A percentile compares a stretch with the other conserved stretches of the same genome.
Evolutionary conservation across 495 filamentous ascomycete species (phyloP).

Genomic region (Entonaema liquescens): DNA sequence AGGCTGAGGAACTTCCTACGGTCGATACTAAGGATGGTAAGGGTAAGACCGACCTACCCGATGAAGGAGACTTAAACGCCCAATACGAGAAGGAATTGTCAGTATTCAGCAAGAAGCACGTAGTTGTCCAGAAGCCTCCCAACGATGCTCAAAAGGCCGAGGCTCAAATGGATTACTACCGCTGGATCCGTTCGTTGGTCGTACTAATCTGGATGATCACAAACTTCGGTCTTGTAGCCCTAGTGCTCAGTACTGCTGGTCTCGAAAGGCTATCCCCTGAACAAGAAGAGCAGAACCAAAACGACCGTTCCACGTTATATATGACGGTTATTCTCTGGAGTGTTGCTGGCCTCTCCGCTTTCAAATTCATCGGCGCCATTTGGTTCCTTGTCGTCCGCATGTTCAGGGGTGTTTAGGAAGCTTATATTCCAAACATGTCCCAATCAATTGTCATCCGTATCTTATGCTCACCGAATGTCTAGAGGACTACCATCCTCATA

Average conservation of each 20-base stretch:
- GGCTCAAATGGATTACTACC: conserved; percentile 98
- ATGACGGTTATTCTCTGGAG: conserved; percentile 91
- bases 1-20: conserved; percentile 79
- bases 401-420: conserved; percentile 71
- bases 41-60: conserved; percentile 92
- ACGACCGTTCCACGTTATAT: conserved; percentile 74
- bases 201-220: conserved; percentile 97
- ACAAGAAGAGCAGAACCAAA: conserved; percentile 55
- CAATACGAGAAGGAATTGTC: conserved; percentile 89
- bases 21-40: conserved; percentile 91
- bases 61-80: conserved; percentile 81
- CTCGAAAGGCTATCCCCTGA: conserved; percentile 68
- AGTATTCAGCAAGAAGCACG: conserved; percentile 73
- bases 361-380: conserved; percentile 89
- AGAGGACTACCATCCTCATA: background rate
- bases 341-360: conserved; percentile 84
- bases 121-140: conserved; percentile 69
- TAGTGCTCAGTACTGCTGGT: conserved; percentile 87
- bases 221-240: conserved; percentile 87
- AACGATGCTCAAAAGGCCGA: conserved; percentile 69
- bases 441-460: conserved; percentile 1
- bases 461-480: conserved; percentile 4
- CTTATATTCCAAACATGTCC: background rate
- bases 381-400: conserved; percentile 96
- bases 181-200: conserved; percentile 89